Evolutionary conservation across 108 stramenopile species (phyloP).

Genomic region (Pseudonitzschia pungens): DNA sequence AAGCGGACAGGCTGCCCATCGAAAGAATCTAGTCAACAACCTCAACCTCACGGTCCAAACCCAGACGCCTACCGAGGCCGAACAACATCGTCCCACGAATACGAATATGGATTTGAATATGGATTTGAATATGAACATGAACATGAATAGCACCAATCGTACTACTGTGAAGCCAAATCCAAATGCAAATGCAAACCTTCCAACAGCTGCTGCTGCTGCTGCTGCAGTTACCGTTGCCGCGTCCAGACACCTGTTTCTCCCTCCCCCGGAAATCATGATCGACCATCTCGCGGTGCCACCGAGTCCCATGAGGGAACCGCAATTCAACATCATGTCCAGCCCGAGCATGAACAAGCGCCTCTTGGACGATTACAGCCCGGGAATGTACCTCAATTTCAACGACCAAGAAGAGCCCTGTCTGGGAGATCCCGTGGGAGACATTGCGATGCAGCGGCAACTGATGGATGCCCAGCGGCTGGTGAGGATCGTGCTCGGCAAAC

Average conservation of each 20-base stretch:
- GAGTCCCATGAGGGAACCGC: constrained; percentile 37
- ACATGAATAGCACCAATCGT: too few relatives aligned
- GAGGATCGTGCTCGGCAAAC: constrained; percentile 27
- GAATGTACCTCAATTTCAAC: constrained; percentile 10
- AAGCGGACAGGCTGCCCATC: too few relatives aligned
- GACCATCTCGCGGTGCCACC: constrained; percentile 32
- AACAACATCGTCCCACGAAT: not conserved
- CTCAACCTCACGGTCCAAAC: constrained; percentile 1
- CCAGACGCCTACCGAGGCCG: not conserved
- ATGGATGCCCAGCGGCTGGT: constrained; percentile 41
- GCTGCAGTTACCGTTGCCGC: too few relatives aligned
- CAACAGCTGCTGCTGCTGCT: too few relatives aligned
- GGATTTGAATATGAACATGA: too few relatives aligned
- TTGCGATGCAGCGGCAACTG: constrained; percentile 26
- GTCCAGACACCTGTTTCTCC: not conserved
- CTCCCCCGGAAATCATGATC: constrained; percentile 32
- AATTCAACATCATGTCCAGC: not conserved
- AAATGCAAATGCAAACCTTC: not conserved
- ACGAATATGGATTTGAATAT: too few relatives aligned
- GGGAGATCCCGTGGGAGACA: constrained; percentile 22
- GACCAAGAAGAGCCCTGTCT: not conserved
- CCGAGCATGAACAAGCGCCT: not conserved
- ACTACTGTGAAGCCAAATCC: too few relatives aligned
- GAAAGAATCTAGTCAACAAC: not conserved
- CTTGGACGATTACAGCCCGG: constrained; percentile 1